Evolutionary conservation across 2,329 filamentous ascomycete genomes (phyloP), one percentile per base, ranked within the genome.

Genomic region (Venturia asperata): DNA sequence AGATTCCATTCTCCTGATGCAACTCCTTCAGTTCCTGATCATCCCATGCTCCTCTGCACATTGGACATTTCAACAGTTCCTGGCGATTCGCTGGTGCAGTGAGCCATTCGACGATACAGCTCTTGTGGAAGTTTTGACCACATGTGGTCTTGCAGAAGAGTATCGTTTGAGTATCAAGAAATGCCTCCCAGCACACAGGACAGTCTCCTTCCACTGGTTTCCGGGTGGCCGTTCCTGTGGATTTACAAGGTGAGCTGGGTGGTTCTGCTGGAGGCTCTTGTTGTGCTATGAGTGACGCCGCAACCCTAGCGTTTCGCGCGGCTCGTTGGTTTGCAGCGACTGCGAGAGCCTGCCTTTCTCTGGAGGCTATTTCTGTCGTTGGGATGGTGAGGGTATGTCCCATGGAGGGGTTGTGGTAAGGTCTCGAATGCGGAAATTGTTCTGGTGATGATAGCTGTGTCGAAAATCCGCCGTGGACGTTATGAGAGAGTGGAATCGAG

Each of bases 111-210:
- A 81, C 72, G 71, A 86, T 85, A 68, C 84, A 86, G 0, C 71
- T 70, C 66, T 80, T 79, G 72, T 86, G 84, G n/a, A 86, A 75
- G 69, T 87, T 87, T 72, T 87, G 85, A n/a, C 85, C 85, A 68
- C 85, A 88, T 2, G 81, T 77, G 0, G 80, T 79, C 70, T 81
- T 81, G 73, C 85, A 87, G 79, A 83, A 87, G 13, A 84, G 73
- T 10, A 81, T 78, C 5, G 80, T 76, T 64, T 81, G 75, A 17
- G 75, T 74, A 6, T 70, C 70, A 1, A 77, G 71, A 64, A 85
- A 80, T 61, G 82, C 79, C 74, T 80, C 82, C 70, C 82, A 83
- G 72, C 83, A 86, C 67, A 86, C 81, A 0, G 82, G 81, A 69
- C 83, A 86, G 65, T 85, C 82, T n/a, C 82, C 83, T 56, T 84